phyloP scores from a whole-genome alignment of 805 yeast species.

The Suhomyces tanzawaensis region DNA sequence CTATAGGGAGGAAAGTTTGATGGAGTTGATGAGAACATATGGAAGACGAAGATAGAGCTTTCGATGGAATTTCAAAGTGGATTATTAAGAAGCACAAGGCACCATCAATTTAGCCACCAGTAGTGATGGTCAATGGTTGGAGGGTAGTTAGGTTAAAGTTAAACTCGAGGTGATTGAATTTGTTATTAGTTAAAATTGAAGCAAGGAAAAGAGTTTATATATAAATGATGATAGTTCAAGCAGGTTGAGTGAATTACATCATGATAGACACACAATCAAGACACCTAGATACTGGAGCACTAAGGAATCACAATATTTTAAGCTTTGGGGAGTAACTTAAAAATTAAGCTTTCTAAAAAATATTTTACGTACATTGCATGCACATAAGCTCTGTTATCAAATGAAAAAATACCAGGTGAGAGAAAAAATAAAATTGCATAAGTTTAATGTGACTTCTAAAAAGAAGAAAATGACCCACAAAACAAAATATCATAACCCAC shows the following conservation, averaged over 20 bases:
- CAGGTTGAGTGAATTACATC: constrained; percentile 1
- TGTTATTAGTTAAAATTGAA: background rate
- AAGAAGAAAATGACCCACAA: background rate
- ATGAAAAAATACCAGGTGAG: background rate
- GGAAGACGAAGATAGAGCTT: background rate
- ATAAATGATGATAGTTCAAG: background rate
- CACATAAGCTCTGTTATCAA: background rate
- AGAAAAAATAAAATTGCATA: background rate
- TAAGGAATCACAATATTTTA: constrained; percentile 2
- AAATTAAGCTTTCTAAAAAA: background rate
- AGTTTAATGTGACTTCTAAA: background rate
- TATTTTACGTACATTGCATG: background rate
- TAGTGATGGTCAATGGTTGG: too few species aligned
- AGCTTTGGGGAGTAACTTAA: background rate
- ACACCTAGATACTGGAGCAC: constrained; percentile 1
- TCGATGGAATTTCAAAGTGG: background rate
- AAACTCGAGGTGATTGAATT: background rate
- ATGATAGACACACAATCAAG: background rate
- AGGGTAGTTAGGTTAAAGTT: background rate
- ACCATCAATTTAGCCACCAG: too few species aligned
- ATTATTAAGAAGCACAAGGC: too few species aligned
- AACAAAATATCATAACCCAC: too few species aligned
- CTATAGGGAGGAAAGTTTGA: constrained; percentile 8
- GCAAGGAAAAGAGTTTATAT: background rate
- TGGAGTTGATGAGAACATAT: constrained; percentile 12